A percentile compares a stretch with the other conserved stretches of the same genome.
phyloP scores from a whole-genome alignment of 345 rosid species.

The Citrus trifoliata region DNA sequence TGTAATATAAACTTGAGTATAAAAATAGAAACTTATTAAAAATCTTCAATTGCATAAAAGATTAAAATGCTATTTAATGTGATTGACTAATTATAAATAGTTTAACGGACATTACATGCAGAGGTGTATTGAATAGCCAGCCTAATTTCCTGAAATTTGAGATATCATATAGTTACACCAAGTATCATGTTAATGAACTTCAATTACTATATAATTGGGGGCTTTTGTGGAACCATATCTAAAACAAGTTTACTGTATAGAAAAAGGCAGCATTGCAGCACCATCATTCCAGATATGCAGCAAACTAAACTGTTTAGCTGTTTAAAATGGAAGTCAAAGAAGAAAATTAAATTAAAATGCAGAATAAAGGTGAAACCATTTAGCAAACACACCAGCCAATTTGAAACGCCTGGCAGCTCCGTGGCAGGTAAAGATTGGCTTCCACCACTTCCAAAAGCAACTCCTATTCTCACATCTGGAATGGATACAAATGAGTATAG shows the following conservation, averaged over 20 bases:
- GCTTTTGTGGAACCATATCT: background rate
- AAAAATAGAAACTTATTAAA: background rate
- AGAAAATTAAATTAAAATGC: background rate
- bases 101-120: background rate
- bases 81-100: background rate
- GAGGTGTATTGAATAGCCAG: background rate
- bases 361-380: background rate
- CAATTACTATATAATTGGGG: background rate
- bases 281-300: background rate
- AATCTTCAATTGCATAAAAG: background rate
- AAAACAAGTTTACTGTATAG: background rate
- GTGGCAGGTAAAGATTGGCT: slow-evolving; percentile 93
- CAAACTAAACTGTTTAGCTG: background rate
- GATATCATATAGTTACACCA: background rate
- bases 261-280: background rate
- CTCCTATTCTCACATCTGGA: slow-evolving; percentile 85
- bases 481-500: slow-evolving; percentile 75
- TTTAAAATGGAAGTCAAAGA: background rate
- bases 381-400: slow-evolving; percentile 81
- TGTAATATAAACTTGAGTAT: background rate
- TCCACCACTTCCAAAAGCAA: slow-evolving; percentile 98
- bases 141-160: slow-evolving; percentile 1
- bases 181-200: background rate
- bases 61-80: background rate
- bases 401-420: slow-evolving; percentile 93